phyloP scores from a whole-genome alignment of 2,329 filamentous ascomycete genomes.

The Dichotomopilus funicola region DNA sequence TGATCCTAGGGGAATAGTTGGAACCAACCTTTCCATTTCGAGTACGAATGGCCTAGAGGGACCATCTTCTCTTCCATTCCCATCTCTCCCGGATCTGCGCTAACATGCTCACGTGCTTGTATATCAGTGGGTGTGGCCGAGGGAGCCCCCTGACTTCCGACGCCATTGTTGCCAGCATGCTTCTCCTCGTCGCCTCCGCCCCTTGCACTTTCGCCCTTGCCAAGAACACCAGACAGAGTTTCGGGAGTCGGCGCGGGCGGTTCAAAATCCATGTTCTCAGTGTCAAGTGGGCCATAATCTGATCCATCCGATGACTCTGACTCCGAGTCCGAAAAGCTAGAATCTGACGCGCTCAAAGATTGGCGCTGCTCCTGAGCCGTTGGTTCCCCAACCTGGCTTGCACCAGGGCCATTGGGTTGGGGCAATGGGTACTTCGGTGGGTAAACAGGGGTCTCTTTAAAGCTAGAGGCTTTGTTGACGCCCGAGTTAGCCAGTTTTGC shows the following conservation, averaged over 20 bases:
- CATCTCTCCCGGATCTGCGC: too few species aligned
- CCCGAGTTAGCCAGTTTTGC: neutral
- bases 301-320: too few species aligned
- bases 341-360: too few species aligned
- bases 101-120: too few species aligned
- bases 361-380: too few species aligned
- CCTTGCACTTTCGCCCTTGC: neutral
- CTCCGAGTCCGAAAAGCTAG: too few species aligned
- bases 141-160: too few species aligned
- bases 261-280: neutral
- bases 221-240: neutral
- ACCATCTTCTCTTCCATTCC: neutral
- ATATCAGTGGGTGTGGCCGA: too few species aligned
- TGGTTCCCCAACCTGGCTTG: too few species aligned
- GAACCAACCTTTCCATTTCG: slow-evolving; percentile 1
- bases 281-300: too few species aligned
- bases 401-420: too few species aligned
- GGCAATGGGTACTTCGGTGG: neutral
- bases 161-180: neutral
- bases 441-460: neutral
- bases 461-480: neutral
- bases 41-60: slow-evolving; percentile 8
- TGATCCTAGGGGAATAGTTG: neutral
- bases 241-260: too few species aligned
- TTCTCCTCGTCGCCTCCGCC: neutral